Conservation (phyloP, 2,329 filamentous ascomycete genomes). For the Juglanconis juglandina region DNA sequence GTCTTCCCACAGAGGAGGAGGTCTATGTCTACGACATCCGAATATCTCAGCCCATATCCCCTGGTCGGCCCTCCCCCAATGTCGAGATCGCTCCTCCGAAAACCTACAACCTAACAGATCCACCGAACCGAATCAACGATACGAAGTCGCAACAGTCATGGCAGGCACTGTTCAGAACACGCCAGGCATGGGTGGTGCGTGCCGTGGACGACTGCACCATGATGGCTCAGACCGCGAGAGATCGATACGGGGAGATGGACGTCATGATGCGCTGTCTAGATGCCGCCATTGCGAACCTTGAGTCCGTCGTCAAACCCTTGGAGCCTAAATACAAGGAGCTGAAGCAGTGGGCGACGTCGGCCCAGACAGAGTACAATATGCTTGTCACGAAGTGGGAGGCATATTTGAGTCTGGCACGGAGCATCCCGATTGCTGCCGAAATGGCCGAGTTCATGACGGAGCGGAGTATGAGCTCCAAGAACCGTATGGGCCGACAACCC, state of each 20-base stretch:
- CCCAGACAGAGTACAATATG: slow-evolving; percentile 64
- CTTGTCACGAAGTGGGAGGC: slow-evolving; percentile 65
- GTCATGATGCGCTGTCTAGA: slow-evolving; percentile 77
- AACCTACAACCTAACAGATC: slow-evolving; percentile 56
- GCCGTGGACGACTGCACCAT: slow-evolving; percentile 66
- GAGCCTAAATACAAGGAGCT: slow-evolving; percentile 70
- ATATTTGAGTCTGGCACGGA: slow-evolving; percentile 62
- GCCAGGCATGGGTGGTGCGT: slow-evolving; percentile 73
- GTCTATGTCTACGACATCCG: slow-evolving; percentile 90
- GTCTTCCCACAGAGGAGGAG: slow-evolving; percentile 78
- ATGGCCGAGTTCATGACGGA: slow-evolving; percentile 67
- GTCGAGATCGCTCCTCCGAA: slow-evolving; percentile 50
- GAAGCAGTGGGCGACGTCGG: slow-evolving; percentile 66
- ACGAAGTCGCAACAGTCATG: slow-evolving; percentile 81
- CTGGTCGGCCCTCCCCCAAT: slow-evolving; percentile 38
- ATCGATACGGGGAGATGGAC: slow-evolving; percentile 69
- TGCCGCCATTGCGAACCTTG: slow-evolving; percentile 81
- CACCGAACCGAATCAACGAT: slow-evolving; percentile 80
- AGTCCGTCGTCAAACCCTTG: slow-evolving; percentile 68
- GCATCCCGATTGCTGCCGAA: slow-evolving; percentile 60
- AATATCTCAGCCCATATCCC: slow-evolving; percentile 57
- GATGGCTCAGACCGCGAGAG: slow-evolving; percentile 60
- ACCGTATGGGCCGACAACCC: slow-evolving; percentile 44
- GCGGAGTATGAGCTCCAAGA: slow-evolving; percentile 37
- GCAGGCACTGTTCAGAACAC: slow-evolving; percentile 79